Conservation (phyloP, 1,139 yeast species). For the Schwanniomyces etchellsii region DNA sequence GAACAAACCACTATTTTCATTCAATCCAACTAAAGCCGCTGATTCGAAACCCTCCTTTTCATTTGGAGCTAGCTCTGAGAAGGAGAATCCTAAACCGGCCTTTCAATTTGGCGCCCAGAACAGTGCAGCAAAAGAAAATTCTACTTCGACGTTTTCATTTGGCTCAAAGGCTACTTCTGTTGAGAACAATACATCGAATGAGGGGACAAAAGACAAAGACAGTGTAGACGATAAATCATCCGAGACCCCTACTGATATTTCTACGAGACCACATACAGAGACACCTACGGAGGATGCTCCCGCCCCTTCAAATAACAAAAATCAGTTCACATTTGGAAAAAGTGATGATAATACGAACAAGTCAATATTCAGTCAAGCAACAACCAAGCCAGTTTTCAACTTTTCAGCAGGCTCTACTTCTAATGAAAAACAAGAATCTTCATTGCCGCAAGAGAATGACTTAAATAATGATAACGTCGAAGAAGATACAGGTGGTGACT, state of each 20-base stretch:
- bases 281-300: too few relatives aligned
- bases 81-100: slow-evolving; percentile 10
- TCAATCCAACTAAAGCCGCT: too few relatives aligned
- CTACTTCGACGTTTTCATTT: slow-evolving; percentile 3
- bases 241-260: too few relatives aligned
- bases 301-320: not conserved
- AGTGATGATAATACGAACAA: too few relatives aligned
- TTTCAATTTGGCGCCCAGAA: slow-evolving; percentile 18
- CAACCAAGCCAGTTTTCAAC: not conserved
- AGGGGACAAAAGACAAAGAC: too few relatives aligned
- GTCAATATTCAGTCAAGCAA: too few relatives aligned
- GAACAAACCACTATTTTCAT: slow-evolving; percentile 8
- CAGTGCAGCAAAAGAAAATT: slow-evolving; percentile 4
- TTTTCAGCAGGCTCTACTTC: slow-evolving; percentile 1
- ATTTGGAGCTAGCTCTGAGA: slow-evolving; percentile 1
- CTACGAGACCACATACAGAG: too few relatives aligned
- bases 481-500: slow-evolving; percentile 40
- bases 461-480: slow-evolving; percentile 13
- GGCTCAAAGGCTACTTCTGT: too few relatives aligned
- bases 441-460: slow-evolving; percentile 3
- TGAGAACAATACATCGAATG: too few relatives aligned
- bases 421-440: slow-evolving; percentile 4
- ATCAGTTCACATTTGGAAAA: too few relatives aligned
- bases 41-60: slow-evolving; percentile 1
- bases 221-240: too few relatives aligned